These are phyloP conservation scores for Ajuga chamaepitys DNA, from an alignment of 257 asterid genomes.

Conservation along the genomic window DNA sequence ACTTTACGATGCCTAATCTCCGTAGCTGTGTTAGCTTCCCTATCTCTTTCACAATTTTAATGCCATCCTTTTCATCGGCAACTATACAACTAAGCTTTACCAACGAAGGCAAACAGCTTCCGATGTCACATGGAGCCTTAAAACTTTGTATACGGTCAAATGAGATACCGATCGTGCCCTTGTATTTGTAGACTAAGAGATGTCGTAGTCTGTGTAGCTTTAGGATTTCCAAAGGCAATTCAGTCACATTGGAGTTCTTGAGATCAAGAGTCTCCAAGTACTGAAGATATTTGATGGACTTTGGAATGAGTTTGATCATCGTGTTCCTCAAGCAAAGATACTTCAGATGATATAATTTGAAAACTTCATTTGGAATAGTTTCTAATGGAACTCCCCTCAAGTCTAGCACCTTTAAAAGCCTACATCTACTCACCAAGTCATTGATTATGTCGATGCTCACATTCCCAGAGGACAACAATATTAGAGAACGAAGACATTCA, in stretches of 20 bases:
- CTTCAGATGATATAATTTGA: constrained; percentile 16
- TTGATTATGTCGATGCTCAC: neutral
- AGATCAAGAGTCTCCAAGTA: neutral
- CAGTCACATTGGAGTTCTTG: neutral
- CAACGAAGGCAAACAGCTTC: neutral
- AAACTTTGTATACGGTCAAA: neutral
- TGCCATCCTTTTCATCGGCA: neutral
- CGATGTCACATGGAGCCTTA: constrained; percentile 7
- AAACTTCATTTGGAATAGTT: constrained; percentile 18
- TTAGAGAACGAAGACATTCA: constrained; percentile 11
- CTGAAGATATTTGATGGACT: neutral
- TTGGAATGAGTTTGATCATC: neutral
- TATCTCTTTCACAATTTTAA: constrained; percentile 11
- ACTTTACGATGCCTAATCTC: constrained; percentile 7
- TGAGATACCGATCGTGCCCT: too few species aligned
- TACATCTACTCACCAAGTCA: neutral
- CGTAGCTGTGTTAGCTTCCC: constrained; percentile 20
- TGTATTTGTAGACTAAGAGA: neutral
- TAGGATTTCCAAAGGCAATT: constrained; percentile 13
- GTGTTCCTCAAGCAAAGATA: constrained; percentile 1
- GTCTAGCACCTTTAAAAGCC: constrained; percentile 17
- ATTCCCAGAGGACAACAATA: neutral
- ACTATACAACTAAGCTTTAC: neutral
- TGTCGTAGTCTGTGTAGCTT: constrained; percentile 16
- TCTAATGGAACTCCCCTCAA: neutral